Evolutionary conservation across 2,329 filamentous ascomycete species (phyloP), one percentile per base, ranked within the genome.

Genomic region (Beauveria sp.): DNA sequence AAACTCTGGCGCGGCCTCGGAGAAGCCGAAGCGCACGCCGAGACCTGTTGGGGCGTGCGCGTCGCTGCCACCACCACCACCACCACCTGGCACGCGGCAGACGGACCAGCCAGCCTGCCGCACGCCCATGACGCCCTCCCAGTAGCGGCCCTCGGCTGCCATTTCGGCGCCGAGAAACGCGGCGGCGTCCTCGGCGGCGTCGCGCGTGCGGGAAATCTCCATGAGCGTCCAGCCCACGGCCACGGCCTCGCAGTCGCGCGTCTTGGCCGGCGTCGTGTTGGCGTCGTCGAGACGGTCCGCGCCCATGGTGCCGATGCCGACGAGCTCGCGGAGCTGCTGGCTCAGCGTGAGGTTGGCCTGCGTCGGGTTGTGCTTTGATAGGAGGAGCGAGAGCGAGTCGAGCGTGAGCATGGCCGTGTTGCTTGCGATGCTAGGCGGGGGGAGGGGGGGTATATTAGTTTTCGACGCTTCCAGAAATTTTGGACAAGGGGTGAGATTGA

Each of bases 11-110:
- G 83, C 78, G 26, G 84, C 83, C 77, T 97, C 93, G 14, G 88
- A 82, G 70, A 96, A 96, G 8, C 93, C 95, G 74, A 93, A 97
- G 65, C 90, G 87, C 42, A 98, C 93, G 22, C 89, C 92, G 55
- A 98, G 80, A 0, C 34, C 34, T 14, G 34, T 31, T 31, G 8
- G 12, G 12, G 34, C 34, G 34, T 38, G 28, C 2, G 86, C 87
- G 67, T 20, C 50, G 31, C 10, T 3, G 28, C 18, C n/a, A 20
- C 90, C 85, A 55, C 31, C 31, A 12, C 31, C 31, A 12, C 31
- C 31, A 34, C 31, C 87, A 7, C 86, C 80, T 0, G 91, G 91
- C 46, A 95, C 78, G 54, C 89, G 84, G 67, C 88, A 93, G 20
- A 98, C 79, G 22, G 89, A 88, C 93, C 95, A 99, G 5, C 93